Evolutionary conservation across 2,329 filamentous ascomycete species (phyloP), one percentile per base, ranked within the genome.

Genomic region (Aphanocladium album): DNA sequence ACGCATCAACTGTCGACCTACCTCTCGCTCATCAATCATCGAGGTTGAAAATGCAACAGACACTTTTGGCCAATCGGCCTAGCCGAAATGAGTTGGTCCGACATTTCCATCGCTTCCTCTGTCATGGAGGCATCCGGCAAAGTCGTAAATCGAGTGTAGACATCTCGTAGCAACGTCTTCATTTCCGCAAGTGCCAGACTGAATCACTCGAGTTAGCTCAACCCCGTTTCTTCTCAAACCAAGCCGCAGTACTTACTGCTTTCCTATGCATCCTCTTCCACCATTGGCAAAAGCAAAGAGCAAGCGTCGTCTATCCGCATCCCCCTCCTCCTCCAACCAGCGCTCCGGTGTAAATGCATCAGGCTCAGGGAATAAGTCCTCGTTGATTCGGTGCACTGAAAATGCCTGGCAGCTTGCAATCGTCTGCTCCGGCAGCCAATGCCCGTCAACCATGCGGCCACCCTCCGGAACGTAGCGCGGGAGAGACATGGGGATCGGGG

Each of bases 281-380:
- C 87, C 87, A 52, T 78, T 83, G 7, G 85, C 81, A 75, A 89
- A 89, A 0, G 87, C 82, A 75, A 88, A 89, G 67, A 87, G 83
- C 8, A 84, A 68, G 47, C 83, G 76, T 65, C 83, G 83, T 61
- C 84, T 79, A 67, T 93, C 89, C 62, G 88, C 81, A 67, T 93
- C 90, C 2, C 90, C 91, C 50, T 87, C 82, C 9, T 82, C 80
- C 17, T 82, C 85, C 64, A 96, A 83, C 93, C 93, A 97, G 66
- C 93, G 83, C 60, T 93, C 89, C 0, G 93, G 93, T 55, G 87
- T 80, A 69, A 93, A 97, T 6, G 73, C 75, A 62, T 96, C 89
- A 0, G 92, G 89, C 47, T 92, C 82, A 1, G 88, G 86, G 70
- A 96, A 98, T 1, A 91, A 88, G 60, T 86, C 80, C 12, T 75